Evolutionary conservation across 331 rosid species (phyloP).

Genomic region (Saraca asoca): DNA sequence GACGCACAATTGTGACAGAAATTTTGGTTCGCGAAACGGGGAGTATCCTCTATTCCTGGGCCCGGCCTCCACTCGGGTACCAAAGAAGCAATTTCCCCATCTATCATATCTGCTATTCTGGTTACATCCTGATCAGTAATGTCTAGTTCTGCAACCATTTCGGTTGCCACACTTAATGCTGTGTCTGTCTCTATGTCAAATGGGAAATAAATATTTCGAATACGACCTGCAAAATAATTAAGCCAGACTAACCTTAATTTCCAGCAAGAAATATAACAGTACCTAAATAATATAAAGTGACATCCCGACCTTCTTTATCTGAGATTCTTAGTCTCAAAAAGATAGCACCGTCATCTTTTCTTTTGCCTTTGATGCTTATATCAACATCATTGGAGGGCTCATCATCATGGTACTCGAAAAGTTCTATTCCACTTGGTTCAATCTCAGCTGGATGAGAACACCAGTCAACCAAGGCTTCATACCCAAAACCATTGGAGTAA

Average conservation of each 20-base stretch:
- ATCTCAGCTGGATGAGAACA: slow-evolving; percentile 61
- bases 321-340: slow-evolving; percentile 86
- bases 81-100: slow-evolving; percentile 83
- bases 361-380: slow-evolving; percentile 84
- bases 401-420: slow-evolving; percentile 75
- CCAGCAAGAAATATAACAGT: slow-evolving; percentile 18
- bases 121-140: slow-evolving; percentile 86
- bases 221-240: slow-evolving; percentile 59
- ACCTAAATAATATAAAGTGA: slow-evolving; percentile 13
- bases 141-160: slow-evolving; percentile 93
- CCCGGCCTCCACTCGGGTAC: slow-evolving; percentile 82
- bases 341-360: slow-evolving; percentile 65
- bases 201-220: slow-evolving; percentile 86
- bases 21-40: slow-evolving; percentile 44
- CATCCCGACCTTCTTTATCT: slow-evolving; percentile 79
- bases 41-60: slow-evolving; percentile 67
- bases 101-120: slow-evolving; percentile 89
- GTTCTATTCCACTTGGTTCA: slow-evolving; percentile 78
- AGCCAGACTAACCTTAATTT: slow-evolving; percentile 17
- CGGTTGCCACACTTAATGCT: slow-evolving; percentile 85
- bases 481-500: slow-evolving; percentile 50
- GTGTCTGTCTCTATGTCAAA: slow-evolving; percentile 82
- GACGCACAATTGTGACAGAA: slow-evolving; percentile 58
- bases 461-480: slow-evolving; percentile 53
- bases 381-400: slow-evolving; percentile 68